A percentile compares a stretch with the other conserved stretches of the same genome.
Conservation (phyloP, 768 basidiomycete species). For the Suillus alpinus region DNA sequence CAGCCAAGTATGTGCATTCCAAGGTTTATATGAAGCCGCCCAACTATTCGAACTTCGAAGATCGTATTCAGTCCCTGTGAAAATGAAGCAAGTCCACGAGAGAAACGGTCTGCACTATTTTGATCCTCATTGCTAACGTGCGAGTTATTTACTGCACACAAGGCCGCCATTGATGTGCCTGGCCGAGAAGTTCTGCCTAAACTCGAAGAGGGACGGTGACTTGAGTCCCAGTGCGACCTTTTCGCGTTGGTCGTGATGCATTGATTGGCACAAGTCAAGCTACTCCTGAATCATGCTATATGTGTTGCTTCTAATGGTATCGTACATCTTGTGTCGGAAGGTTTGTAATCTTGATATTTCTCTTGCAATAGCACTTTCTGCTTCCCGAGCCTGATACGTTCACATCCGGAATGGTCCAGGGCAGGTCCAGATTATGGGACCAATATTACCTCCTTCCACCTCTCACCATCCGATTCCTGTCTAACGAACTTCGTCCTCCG, state of each 20-base stretch:
- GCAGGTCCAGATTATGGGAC: conserved; percentile 46
- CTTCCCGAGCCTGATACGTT: neutral
- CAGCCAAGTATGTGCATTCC: neutral
- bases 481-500: conserved; percentile 54
- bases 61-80: neutral
- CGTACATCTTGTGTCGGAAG: neutral
- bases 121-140: neutral
- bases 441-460: conserved; percentile 60
- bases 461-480: conserved; percentile 32
- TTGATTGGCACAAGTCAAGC: neutral
- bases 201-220: neutral
- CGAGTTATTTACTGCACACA: neutral
- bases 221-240: neutral
- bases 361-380: neutral
- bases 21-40: neutral
- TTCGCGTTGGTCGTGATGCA: neutral
- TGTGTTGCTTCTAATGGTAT: neutral
- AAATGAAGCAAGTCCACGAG: neutral
- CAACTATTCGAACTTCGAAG: neutral
- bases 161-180: neutral
- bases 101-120: neutral
- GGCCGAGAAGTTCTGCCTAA: neutral
- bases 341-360: neutral
- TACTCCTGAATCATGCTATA: neutral
- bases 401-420: neutral